phyloP scores from a whole-genome alignment of 2,329 filamentous ascomycete genomes.

The Talaromyces albobiverticillius region DNA sequence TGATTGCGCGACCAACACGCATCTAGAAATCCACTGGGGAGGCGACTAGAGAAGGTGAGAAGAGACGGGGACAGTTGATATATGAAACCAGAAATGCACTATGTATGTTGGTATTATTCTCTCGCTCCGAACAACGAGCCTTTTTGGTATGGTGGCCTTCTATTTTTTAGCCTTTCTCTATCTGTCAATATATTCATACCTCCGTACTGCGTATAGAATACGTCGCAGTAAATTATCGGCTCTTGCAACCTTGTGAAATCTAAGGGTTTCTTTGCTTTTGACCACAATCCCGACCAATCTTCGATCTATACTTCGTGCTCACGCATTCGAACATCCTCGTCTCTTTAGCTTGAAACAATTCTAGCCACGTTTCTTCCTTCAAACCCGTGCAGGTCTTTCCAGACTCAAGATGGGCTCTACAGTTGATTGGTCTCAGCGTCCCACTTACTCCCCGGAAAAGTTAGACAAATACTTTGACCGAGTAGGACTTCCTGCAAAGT shows the following conservation, averaged over 20 bases:
- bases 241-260: not conserved
- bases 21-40: no score
- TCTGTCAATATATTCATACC: not conserved
- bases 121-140: no score
- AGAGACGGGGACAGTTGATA: no score
- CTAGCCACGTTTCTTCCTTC: not conserved
- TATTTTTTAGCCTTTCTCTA: no score
- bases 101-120: no score
- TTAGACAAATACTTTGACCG: constrained; percentile 18
- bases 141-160: no score
- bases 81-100: no score
- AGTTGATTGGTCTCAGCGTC: constrained; percentile 8
- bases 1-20: no score
- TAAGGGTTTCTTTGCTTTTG: not conserved
- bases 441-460: constrained; percentile 9
- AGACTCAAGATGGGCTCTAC: not conserved
- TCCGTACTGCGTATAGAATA: not conserved
- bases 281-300: not conserved
- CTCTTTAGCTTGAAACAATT: not conserved
- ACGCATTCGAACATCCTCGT: not conserved
- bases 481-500: constrained; percentile 16
- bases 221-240: not conserved
- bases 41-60: no score
- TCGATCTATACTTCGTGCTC: not conserved
- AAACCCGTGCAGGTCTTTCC: not conserved